Percentiles rank a stretch among this genome's conserved stretches.
These are phyloP conservation scores for Diplogelasinospora grovesii DNA, from an alignment of 495 filamentous ascomycete species.

Conservation along the genomic window DNA sequence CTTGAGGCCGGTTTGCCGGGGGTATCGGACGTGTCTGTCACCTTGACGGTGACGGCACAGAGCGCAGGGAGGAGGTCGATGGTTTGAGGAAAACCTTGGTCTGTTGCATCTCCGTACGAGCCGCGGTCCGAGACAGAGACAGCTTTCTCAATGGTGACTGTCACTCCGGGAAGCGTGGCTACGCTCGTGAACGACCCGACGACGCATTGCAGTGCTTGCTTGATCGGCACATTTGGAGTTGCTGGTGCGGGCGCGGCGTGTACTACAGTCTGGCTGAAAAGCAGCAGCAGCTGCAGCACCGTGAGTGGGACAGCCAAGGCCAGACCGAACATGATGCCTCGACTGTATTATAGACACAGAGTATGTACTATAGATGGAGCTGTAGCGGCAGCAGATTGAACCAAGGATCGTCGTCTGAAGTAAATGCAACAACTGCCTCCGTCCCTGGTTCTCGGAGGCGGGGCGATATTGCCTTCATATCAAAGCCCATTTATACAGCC, in stretches of 20 bases:
- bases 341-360: too few relatives aligned
- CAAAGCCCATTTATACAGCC: too few relatives aligned
- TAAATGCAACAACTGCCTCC: too few relatives aligned
- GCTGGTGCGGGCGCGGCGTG: too few relatives aligned
- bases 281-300: too few relatives aligned
- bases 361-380: too few relatives aligned
- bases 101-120: conserved; percentile 26
- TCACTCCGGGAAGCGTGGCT: conserved; percentile 13
- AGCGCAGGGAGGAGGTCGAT: conserved; percentile 39
- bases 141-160: conserved; percentile 23
- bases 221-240: too few relatives aligned
- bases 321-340: too few relatives aligned
- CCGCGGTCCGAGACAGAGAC: conserved; percentile 25
- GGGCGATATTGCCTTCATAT: conserved; percentile 2
- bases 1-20: conserved; percentile 29
- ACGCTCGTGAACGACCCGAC: conserved; percentile 10
- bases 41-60: conserved; percentile 44
- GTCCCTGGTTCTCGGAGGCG: neutral
- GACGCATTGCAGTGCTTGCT: conserved; percentile 5
- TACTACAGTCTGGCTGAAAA: too few relatives aligned
- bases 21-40: conserved; percentile 24
- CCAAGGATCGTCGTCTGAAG: too few relatives aligned
- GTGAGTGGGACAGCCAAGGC: too few relatives aligned
- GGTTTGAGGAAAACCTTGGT: conserved; percentile 35
- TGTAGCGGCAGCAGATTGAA: too few relatives aligned